Evolutionary conservation across 768 basidiomycete genomes (phyloP), one percentile per base, ranked within the genome.

Genomic region (Leucosporidium scottii): DNA sequence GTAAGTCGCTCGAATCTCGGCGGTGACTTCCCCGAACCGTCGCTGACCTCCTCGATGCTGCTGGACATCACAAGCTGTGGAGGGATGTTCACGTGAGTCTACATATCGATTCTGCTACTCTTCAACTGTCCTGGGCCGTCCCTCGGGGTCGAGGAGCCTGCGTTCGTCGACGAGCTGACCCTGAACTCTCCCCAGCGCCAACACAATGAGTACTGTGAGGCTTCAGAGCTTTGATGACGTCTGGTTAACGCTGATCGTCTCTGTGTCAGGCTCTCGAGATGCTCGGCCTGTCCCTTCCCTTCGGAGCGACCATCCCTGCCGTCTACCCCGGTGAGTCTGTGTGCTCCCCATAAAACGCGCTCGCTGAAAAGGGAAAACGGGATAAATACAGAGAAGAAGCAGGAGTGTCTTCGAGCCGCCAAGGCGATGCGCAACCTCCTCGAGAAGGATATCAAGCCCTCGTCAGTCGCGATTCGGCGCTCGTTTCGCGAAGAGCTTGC

Each of bases 261-360:
- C 86, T 84, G 23, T 12, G 5, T 6, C 34, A 36, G 34, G 34
- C 34, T 36, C 81, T 93, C 36, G 91, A 92, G 77, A 88, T 85
- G 8, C 82, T 93, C 64, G 91, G 91, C 30, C 86, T 93, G 82
- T 88, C 89, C 18, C 80, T 92, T 56, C 91, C 90, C 0, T 91
- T n/a, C 31, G 20, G 88, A 77, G 71, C 76, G 1, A 72, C 66
- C 51, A 75, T 67, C 23, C 90, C 90, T 20, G 91, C 91, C 8
- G 77, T 83, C 50, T 85, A 86, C 78, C 84, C 86, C 61, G 83
- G 89, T 88, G 44, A 20, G 71, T 50, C n/a, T 17, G 18, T 34
- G 23, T 64, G 4, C 28, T 59, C n/a, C n/a, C n/a, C n/a, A n/a
- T n/a, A n/a, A n/a, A n/a, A n/a, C n/a, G n/a, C n/a, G n/a, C n/a